Conservation (phyloP, 768 basidiomycete genomes). For the Boletus insuetus region DNA sequence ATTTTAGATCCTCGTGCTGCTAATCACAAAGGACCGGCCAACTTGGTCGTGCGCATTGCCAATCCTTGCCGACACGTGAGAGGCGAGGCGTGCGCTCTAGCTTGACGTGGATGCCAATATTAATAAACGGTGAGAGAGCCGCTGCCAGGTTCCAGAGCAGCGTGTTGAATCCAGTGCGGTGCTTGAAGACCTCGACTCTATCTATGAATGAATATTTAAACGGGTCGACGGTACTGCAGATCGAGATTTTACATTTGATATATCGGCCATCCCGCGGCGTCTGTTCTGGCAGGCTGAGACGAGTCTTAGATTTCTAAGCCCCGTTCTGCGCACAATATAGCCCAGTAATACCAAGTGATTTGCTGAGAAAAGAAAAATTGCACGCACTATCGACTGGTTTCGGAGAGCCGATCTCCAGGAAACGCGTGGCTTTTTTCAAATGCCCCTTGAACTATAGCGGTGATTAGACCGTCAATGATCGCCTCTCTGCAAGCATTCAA, state of each 20-base stretch:
- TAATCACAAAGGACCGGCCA: not conserved
- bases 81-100: no score
- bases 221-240: not conserved
- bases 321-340: not conserved
- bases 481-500: not conserved
- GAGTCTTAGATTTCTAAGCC: not conserved
- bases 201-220: not conserved
- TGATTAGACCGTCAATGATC: not conserved
- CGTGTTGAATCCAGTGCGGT: not conserved
- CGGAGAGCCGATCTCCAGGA: no score
- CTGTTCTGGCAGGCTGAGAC: conserved; percentile 1
- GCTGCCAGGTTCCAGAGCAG: no score
- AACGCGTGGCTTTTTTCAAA: no score
- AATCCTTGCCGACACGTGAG: not conserved
- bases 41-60: not conserved
- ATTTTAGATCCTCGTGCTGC: not conserved
- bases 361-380: conserved; percentile 18
- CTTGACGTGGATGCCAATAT: no score
- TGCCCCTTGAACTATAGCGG: no score
- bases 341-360: not conserved
- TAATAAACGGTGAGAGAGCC: no score
- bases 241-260: not conserved
- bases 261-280: not conserved
- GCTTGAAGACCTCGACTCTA: not conserved
- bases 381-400: not conserved